Conservation (phyloP, 306 rosid genomes). For the Luffa acutangula region DNA sequence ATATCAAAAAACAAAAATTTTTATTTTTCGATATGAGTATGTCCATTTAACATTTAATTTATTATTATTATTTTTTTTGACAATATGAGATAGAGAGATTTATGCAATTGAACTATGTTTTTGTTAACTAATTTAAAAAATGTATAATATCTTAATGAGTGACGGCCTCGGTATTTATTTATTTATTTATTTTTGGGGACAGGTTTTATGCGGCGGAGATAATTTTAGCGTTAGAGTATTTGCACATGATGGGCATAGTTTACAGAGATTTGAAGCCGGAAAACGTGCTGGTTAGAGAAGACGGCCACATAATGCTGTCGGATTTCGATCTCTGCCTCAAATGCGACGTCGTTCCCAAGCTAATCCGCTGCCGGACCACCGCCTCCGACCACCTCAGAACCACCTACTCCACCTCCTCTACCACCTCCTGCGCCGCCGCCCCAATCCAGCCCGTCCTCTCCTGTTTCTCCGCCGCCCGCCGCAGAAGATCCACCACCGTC, state of each 20-base stretch:
- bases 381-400: conserved; percentile 11
- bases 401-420: conserved; percentile 2
- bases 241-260: conserved; percentile 97
- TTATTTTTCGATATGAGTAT: no score
- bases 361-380: conserved; percentile 27
- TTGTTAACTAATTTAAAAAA: no score
- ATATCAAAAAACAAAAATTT: no score
- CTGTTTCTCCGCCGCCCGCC: conserved; percentile 51
- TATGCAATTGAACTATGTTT: no score
- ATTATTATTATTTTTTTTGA: no score
- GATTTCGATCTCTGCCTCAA: conserved; percentile 91
- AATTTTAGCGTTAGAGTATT: conserved; percentile 71
- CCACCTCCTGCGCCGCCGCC: conserved; percentile 44
- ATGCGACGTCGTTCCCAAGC: conserved; percentile 86
- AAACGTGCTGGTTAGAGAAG: conserved; percentile 84
- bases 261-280: conserved; percentile 96
- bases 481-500: conserved; percentile 34
- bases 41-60: no score
- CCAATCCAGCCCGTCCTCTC: conserved; percentile 89
- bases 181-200: not conserved
- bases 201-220: conserved; percentile 96
- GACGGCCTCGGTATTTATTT: no score
- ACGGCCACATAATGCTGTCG: conserved; percentile 91
- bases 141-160: no score
- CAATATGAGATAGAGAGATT: no score